A percentile compares a stretch with the other conserved stretches of the same genome.
phyloP scores from a whole-genome alignment of 768 basidiomycete genomes.

The Cystofilobasidium capitatum region DNA sequence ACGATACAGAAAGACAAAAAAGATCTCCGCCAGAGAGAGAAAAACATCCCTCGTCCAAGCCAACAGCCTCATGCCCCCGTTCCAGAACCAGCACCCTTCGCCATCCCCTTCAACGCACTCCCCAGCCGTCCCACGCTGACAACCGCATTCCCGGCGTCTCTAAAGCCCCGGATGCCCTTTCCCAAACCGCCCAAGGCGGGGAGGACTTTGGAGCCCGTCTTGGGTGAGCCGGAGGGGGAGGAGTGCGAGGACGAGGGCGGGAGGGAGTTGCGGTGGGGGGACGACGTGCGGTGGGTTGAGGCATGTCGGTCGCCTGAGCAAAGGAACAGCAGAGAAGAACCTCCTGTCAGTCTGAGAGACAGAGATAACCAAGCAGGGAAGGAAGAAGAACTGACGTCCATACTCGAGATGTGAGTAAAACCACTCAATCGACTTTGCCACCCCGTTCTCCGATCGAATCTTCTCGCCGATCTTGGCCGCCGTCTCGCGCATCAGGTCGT shows the following conservation, averaged over 20 bases:
- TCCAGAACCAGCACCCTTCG: background rate
- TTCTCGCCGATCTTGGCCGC: constrained; percentile 47
- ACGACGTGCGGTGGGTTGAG: background rate
- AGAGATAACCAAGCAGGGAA: background rate
- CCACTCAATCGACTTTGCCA: constrained; percentile 49
- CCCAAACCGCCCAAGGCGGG: background rate
- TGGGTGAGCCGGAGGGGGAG: background rate
- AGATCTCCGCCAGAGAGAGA: too few relatives aligned
- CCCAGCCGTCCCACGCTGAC: background rate
- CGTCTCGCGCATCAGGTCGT: constrained; percentile 55
- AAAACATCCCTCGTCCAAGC: too few relatives aligned
- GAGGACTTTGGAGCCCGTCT: background rate
- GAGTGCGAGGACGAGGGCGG: background rate
- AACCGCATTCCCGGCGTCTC: background rate
- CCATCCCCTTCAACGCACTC: background rate
- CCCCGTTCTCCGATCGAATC: constrained; percentile 51
- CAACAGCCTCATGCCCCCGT: background rate
- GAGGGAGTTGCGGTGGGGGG: background rate
- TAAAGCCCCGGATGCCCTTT: background rate
- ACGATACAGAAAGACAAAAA: too few relatives aligned
- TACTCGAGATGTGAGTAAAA: constrained; percentile 50
- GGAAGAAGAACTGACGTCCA: constrained; percentile 31
- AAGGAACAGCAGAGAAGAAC: background rate
- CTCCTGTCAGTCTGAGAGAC: background rate
- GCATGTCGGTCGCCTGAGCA: constrained; percentile 5